Conservation (phyloP, 768 basidiomycete species). For the Podaxis mareebaensis region DNA sequence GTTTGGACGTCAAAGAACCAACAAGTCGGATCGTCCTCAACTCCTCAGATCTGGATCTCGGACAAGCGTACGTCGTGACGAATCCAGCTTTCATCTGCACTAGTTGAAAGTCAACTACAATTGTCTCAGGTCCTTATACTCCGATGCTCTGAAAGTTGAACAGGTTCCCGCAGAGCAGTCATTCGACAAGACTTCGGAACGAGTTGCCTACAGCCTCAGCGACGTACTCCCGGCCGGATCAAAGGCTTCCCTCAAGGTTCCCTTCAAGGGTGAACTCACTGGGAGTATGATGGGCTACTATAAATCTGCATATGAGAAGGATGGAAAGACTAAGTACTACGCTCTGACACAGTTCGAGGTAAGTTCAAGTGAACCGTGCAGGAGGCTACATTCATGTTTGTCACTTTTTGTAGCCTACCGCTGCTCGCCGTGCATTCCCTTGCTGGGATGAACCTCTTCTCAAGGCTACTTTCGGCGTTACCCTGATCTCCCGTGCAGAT, state of each 20-base stretch:
- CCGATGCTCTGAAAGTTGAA: slow-evolving; percentile 51
- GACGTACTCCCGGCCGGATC: slow-evolving; percentile 62
- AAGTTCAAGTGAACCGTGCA: slow-evolving; percentile 9
- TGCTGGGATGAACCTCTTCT: slow-evolving; percentile 94
- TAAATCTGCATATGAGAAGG: slow-evolving; percentile 61
- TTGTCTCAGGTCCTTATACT: slow-evolving; percentile 44
- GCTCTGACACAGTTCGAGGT: slow-evolving; percentile 91
- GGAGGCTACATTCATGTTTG: neutral
- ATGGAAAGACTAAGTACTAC: slow-evolving; percentile 66
- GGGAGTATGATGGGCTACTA: slow-evolving; percentile 85
- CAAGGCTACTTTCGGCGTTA: slow-evolving; percentile 80
- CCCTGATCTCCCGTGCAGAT: slow-evolving; percentile 75
- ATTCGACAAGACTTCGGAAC: slow-evolving; percentile 64
- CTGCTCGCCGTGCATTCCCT: slow-evolving; percentile 80
- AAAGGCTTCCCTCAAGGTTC: slow-evolving; percentile 68
- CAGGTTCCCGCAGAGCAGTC: slow-evolving; percentile 45
- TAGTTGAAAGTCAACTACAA: neutral
- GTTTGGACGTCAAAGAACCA: slow-evolving; percentile 62
- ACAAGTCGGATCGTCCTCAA: slow-evolving; percentile 70
- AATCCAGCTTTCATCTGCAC: neutral
- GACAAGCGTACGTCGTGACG: slow-evolving; percentile 41
- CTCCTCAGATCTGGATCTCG: slow-evolving; percentile 57
- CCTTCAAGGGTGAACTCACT: slow-evolving; percentile 69
- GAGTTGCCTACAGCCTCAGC: slow-evolving; percentile 61
- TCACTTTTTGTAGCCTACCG: slow-evolving; percentile 61